Percentiles rank a stretch among this genome's conserved stretches.
Evolutionary conservation across 352 stramenopile genomes (phyloP).

Genomic region (Phytophthora citricola): DNA sequence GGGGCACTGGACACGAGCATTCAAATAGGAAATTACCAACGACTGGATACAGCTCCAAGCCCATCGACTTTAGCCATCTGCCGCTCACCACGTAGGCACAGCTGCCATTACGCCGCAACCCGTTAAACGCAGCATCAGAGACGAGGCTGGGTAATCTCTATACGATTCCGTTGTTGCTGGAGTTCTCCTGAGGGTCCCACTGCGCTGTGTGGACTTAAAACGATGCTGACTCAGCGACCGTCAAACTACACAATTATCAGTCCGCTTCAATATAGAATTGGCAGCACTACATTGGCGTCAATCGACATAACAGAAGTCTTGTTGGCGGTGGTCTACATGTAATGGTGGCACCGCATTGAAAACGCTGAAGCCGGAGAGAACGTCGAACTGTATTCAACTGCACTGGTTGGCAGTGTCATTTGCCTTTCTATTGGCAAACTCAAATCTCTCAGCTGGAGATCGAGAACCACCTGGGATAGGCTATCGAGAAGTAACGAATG

Average conservation of each 20-base stretch:
- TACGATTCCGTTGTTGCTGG: background rate
- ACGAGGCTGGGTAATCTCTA: conserved; percentile 15
- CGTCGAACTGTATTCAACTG: background rate
- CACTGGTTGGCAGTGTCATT: background rate
- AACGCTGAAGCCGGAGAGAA: background rate
- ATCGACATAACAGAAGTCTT: background rate
- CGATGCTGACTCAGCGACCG: conserved; percentile 1
- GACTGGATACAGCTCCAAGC: conserved; percentile 20
- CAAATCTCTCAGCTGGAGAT: conserved; percentile 18
- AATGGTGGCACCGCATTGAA: conserved; percentile 1
- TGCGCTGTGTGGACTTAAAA: background rate
- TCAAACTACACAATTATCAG: background rate
- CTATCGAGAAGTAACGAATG: background rate
- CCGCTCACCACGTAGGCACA: conserved; percentile 11
- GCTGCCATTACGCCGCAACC: conserved; percentile 25
- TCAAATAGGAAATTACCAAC: conserved; percentile 1
- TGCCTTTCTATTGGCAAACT: conserved; percentile 3
- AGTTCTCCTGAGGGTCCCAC: background rate
- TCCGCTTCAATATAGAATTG: background rate
- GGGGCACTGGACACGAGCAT: background rate
- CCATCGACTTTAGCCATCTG: conserved; percentile 19
- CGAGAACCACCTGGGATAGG: conserved; percentile 25
- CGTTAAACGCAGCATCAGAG: conserved; percentile 18
- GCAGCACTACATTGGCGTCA: background rate
- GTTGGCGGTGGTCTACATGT: background rate